These are phyloP conservation scores for Rheum nobile DNA, from an alignment of 148 eudicot genomes.

Conservation along the genomic window DNA sequence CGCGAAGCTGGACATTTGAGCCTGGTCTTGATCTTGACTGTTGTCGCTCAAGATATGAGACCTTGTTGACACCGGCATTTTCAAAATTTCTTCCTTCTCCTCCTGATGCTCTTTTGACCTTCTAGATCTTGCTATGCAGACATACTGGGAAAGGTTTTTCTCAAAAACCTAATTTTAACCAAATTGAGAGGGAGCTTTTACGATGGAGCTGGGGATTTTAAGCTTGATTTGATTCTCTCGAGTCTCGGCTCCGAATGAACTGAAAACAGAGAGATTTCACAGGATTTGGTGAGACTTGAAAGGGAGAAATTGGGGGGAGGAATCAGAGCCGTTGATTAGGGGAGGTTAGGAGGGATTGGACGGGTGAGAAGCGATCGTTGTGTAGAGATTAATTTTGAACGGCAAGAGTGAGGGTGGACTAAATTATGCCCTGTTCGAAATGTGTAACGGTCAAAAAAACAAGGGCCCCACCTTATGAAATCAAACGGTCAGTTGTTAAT, in stretches of 20 bases:
- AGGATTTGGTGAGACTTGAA: background rate
- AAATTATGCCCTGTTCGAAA: slow-evolving; percentile 1
- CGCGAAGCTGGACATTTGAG: slow-evolving; percentile 17
- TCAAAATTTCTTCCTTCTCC: background rate
- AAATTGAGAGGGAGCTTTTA: background rate
- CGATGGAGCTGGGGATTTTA: slow-evolving; percentile 6
- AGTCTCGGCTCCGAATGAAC: slow-evolving; percentile 5
- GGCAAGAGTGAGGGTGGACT: background rate
- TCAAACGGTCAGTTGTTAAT: slow-evolving; percentile 19
- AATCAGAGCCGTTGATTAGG: slow-evolving; percentile 30
- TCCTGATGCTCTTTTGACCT: background rate
- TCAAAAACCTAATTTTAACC: background rate
- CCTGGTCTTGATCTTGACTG: slow-evolving; percentile 22
- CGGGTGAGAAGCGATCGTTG: slow-evolving; percentile 20
- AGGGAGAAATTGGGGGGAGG: background rate
- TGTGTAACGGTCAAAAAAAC: slow-evolving; percentile 43
- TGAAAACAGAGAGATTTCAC: slow-evolving; percentile 13
- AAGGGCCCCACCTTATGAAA: background rate
- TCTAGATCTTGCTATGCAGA: slow-evolving; percentile 11
- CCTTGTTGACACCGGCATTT: slow-evolving; percentile 86
- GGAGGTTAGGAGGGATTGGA: slow-evolving; percentile 12
- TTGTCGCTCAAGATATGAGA: slow-evolving; percentile 37
- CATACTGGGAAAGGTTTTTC: slow-evolving; percentile 32
- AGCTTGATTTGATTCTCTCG: background rate
- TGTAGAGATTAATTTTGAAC: slow-evolving; percentile 3